Base-by-base conservation (phyloP, 140 eudicot species). In the Flaveria floridana region DNA sequence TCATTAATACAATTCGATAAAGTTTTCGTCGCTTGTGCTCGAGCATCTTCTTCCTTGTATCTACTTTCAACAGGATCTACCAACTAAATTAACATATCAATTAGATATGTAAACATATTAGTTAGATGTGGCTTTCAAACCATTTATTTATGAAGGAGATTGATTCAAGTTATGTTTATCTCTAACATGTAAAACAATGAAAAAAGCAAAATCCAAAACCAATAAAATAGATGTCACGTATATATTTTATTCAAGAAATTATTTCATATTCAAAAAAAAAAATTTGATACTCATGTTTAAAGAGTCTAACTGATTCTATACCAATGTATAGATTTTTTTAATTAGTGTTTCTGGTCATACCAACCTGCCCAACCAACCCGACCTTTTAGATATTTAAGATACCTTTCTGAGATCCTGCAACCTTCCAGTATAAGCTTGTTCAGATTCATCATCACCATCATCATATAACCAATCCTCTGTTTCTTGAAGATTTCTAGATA, bases 381-480 rank as follows among this genome's bases (percentile, higher is more conserved):
- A 30, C n/a, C 39, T 1, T 25, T 51, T 26, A 39, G 25, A 56
- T 10, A 10, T 70, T 59, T 12, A 8, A 71, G n/a, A 51, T 30
- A 91, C 99, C 99, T 86, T 87, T 80, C 73, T 88, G 13, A 95
- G 85, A 83, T 89, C 88, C 80, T 86, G 84, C 65, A 91, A 76
- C 66, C 88, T 86, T 77, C 79, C 68, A 0, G 86, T 51, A 84
- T 95, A 95, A 48, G 88, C 97, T 79, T 70, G 65, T 77, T 89
- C 90, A 65, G 97, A 72, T 80, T 91, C 99, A 80, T 95, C 97
- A 80, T 95, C 95, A 59, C 99, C 99, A 11, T 95, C 99, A 82
- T 89, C 99, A 66, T 95, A 95, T 25, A 95, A 89, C 99, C 99
- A 95, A 13, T 95, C 99, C 71, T 95, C 99, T 0, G 95, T 91